A percentile compares a stretch with the other conserved stretches of the same genome.
Evolutionary conservation across 768 basidiomycete genomes (phyloP).

Genomic region (Pulveroboletus ravenelii): DNA sequence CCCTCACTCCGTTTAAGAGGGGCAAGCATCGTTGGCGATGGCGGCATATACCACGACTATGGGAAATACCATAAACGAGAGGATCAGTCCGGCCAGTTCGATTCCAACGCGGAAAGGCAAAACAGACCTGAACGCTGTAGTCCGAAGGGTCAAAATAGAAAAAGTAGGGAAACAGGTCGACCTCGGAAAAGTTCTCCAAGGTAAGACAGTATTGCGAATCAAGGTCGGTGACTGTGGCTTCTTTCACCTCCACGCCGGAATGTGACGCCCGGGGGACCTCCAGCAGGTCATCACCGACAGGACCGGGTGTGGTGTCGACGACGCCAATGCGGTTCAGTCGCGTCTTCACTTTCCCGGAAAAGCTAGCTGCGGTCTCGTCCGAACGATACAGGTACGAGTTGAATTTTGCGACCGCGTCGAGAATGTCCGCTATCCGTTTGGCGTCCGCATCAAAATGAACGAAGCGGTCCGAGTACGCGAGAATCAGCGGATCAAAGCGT

Average conservation of each 20-base stretch:
- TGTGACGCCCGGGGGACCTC: background rate
- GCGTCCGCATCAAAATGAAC: conserved; percentile 1
- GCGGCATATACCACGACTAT: conserved; percentile 17
- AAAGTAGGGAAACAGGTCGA: conserved; percentile 21
- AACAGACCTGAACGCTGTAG: conserved; percentile 15
- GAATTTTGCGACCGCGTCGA: too few relatives aligned
- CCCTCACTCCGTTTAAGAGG: conserved; percentile 3
- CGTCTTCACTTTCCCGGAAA: conserved; percentile 4
- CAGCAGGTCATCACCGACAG: conserved; percentile 11
- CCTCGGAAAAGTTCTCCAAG: conserved; percentile 14
- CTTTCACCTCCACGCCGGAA: conserved; percentile 4
- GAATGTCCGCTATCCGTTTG: background rate
- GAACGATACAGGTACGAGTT: too few relatives aligned
- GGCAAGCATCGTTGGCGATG: background rate
- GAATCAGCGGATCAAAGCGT: conserved; percentile 14
- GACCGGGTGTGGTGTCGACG: background rate
- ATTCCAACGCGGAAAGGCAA: background rate
- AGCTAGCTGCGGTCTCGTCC: too few relatives aligned
- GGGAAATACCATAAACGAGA: background rate
- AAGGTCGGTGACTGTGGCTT: conserved; percentile 13
- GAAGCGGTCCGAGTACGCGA: background rate
- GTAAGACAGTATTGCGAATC: conserved; percentile 12
- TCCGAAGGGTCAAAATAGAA: conserved; percentile 21
- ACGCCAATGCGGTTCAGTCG: conserved; percentile 6
- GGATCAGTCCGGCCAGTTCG: background rate